phyloP scores from a whole-genome alignment of 2,329 filamentous ascomycete species.

The Talaromyces islandicus region DNA sequence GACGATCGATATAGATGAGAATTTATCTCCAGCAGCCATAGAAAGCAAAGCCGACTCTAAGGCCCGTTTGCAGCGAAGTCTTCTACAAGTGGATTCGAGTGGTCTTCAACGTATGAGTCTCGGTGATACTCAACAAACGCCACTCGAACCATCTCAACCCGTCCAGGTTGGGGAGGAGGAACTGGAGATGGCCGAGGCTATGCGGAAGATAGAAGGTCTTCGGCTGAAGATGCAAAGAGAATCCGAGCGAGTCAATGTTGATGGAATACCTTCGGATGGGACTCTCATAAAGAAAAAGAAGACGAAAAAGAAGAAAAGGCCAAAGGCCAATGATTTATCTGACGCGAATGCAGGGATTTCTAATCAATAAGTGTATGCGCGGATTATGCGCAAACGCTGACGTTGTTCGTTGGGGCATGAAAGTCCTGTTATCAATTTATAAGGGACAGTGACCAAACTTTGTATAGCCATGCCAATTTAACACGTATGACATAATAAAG shows the following conservation, averaged over 20 bases:
- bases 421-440: background rate
- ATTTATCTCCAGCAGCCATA: slow-evolving; percentile 37
- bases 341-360: background rate
- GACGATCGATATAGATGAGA: slow-evolving; percentile 51
- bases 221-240: slow-evolving; percentile 71
- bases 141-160: slow-evolving; percentile 38
- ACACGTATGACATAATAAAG: background rate
- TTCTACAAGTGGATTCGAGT: slow-evolving; percentile 84
- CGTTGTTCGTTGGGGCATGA: background rate
- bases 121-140: slow-evolving; percentile 38
- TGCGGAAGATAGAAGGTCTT: slow-evolving; percentile 81
- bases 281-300: slow-evolving; percentile 52
- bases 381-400: background rate
- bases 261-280: slow-evolving; percentile 40
- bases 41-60: slow-evolving; percentile 16
- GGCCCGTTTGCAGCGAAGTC: slow-evolving; percentile 45
- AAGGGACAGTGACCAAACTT: background rate
- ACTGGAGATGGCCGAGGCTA: slow-evolving; percentile 78
- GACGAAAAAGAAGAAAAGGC: slow-evolving; percentile 15
- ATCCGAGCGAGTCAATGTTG: slow-evolving; percentile 45
- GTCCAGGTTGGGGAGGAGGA: slow-evolving; percentile 66
- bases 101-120: slow-evolving; percentile 69
- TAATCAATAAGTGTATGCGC: background rate
- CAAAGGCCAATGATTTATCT: background rate
- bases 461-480: background rate